Evolutionary conservation across 257 asterid genomes (phyloP), one percentile per base, ranked within the genome.

Genomic region (Solanum piurae): DNA sequence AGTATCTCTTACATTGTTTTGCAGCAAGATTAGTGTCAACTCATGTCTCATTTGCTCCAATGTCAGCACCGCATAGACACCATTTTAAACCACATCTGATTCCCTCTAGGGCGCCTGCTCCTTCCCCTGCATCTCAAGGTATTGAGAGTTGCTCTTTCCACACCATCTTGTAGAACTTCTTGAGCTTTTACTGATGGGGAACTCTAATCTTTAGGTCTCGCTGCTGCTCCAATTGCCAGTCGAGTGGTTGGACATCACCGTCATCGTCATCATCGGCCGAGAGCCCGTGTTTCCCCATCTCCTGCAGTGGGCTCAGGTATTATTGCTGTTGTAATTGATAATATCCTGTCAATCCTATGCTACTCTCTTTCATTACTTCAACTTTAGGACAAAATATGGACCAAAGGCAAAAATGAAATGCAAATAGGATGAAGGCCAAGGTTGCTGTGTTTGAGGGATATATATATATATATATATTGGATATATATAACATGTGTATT

Each of bases 251-350:
- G 92, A 88, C 91, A 37, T 82, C 95, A 85, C 89, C 94, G 4
- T 84, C 93, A 66, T 87, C 98, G 72, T 88, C 92, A 73, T 86
- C 96, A 62, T 77, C 91, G 89, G 86, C 66, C 55, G 83, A 92
- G 90, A 88, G 87, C 86, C 69, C 95, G 9, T 71, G 84, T 91
- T 89, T 93, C 99, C 88, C 99, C 98, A 68, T 89, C 98, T 90
- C 98, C 98, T 44, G 90, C 95, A 29, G 84, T 92, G 87, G 86
- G 92, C 89, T 91, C 94, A 77, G 99, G 99, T 95, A 93, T 76
- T 88, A 16, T 86, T 90, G 72, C 84, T 80, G 85, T 36, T n/a
- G 9, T 25, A 46, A 29, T 55, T 72, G 75, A 16, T 42, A 49
- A 82, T 55, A 55, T 79, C 64, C 77, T 71, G 71, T 38, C 64